Base-by-base conservation (phyloP, 176 grass and related monocot genomes). In the Pharus latifolius region DNA sequence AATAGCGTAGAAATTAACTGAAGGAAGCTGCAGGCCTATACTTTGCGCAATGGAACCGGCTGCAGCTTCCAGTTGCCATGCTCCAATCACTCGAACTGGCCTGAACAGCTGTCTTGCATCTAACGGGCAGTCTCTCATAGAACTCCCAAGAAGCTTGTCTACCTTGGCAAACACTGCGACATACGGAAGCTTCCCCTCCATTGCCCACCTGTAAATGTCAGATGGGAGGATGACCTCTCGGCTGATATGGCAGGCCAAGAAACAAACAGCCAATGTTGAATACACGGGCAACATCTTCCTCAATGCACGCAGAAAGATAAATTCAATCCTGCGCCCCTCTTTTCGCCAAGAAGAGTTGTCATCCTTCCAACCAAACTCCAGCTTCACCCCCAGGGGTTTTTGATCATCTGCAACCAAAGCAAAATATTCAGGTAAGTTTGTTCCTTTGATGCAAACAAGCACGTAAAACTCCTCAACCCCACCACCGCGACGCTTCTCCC, bases 1-100 rank as follows among this genome's bases (percentile, higher is more conserved):
- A 67, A 96, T 67, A 47, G 69, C 83, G 65, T 92, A 96, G 64
- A 96, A 96, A 64, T 96, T 92, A 41, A 92, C 80, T 14, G 86
- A 84, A 53, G 93, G 93, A 46, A 96, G 84, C 40, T 32, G 63
- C 44, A 96, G 56, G 20, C 80, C 86, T 77, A 92, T 66, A 62
- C 6, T 82, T 67, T 77, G 31, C 1, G 93, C 80, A 68, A 92
- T 90, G 44, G 89, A 89, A 44, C 80, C 88, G 25, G 83, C 73
- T 28, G 75, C 20, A 37, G 58, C 62, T 84, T 96, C 93, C 65
- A 96, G 65, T 49, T 96, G 88, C 88, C 88, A 96, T 52, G 78
- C 46, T 77, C 85, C 82, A 51, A 96, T 75, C 67, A 89, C 67
- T 48, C 70, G 69, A 57, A 83, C 53, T 3, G 88, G 88, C 71